A percentile compares a stretch with the other conserved stretches of the same genome.
These are phyloP conservation scores for Jatropha multifida DNA, from an alignment of 441 rosid genomes.

Conservation along the genomic window DNA sequence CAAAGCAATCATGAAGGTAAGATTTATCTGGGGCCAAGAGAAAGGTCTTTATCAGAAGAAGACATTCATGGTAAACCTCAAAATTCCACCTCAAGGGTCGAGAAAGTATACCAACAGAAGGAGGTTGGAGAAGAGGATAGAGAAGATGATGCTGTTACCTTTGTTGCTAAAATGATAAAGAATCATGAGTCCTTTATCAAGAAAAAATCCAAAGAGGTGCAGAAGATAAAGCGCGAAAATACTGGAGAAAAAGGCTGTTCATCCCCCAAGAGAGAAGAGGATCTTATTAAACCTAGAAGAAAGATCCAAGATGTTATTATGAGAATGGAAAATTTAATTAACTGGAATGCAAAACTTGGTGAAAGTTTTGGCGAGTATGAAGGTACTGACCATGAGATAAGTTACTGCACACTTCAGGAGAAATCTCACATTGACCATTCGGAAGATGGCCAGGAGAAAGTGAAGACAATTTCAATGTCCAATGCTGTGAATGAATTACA, in stretches of 20 bases:
- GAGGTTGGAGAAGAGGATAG: slow-evolving; percentile 9
- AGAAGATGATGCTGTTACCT: slow-evolving; percentile 30
- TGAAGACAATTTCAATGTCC: slow-evolving; percentile 30
- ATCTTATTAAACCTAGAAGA: slow-evolving; percentile 30
- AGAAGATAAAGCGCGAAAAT: slow-evolving; percentile 26
- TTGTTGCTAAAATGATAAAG: slow-evolving; percentile 61
- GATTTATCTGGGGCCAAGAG: slow-evolving; percentile 13
- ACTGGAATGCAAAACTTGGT: slow-evolving; percentile 31
- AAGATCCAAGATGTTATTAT: slow-evolving; percentile 41
- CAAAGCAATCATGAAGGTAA: slow-evolving; percentile 14
- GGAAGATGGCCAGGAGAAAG: slow-evolving; percentile 45
- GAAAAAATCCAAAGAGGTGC: slow-evolving; percentile 44
- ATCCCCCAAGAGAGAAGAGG: slow-evolving; percentile 33
- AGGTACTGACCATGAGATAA: slow-evolving; percentile 16
- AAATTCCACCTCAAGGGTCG: slow-evolving; percentile 11
- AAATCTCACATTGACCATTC: slow-evolving; percentile 22
- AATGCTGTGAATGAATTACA: slow-evolving; percentile 21
- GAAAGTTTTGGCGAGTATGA: slow-evolving; percentile 24
- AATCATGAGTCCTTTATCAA: slow-evolving; percentile 62
- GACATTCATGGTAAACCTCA: background rate
- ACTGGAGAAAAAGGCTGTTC: slow-evolving; percentile 27
- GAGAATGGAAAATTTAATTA: slow-evolving; percentile 42
- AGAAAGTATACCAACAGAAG: slow-evolving; percentile 13
- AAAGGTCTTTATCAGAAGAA: slow-evolving; percentile 31
- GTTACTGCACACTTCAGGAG: slow-evolving; percentile 6